Base-by-base conservation (phyloP, 2,329 filamentous ascomycete species). In the Cercospora janseana region DNA sequence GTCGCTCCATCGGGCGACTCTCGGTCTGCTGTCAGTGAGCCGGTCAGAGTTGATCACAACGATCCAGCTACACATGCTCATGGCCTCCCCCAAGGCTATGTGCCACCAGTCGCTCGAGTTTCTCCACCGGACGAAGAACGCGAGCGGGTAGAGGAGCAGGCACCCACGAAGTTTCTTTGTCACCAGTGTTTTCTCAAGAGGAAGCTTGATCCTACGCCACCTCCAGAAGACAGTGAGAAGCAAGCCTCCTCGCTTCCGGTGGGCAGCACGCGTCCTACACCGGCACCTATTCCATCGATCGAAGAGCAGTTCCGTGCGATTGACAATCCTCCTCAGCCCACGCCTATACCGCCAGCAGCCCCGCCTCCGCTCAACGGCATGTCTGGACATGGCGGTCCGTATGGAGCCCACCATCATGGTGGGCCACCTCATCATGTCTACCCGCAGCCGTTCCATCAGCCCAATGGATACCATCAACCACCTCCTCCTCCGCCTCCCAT, bases 121-220 rank as follows among this genome's bases (percentile, higher is more conserved):
- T 49, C 57, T 15, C 42, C 61, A 21, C 47, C 42, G 32, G 49
- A 54, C 21, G 35, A 50, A 29, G 54, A 58, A 18, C 38, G 46
- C 16, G 37, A 52, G 9, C 52, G 50, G 21, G 34, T 40, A 5
- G 54, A 49, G 31, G 47, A 46, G 28, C 52, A 51, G 37, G 41
- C 9, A 27, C 56, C 50, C 16, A 52, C 54, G 26, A 60, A 60
- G 4, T 75, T 70, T 43, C 55, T 74, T n/a, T 77, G 74, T 52
- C 72, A 76, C 57, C 75, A 74, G 52, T 77, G 74, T 54, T 72
- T 75, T 56, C 70, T 73, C 65, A 72, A 71, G 60, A 71, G 69
- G 55, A 66, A 71, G 52, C 63, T 72, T 42, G 66, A 65, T 44
- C 63, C 63, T 8, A 65, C 63, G 9, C 63, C 66, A n/a, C 57